phyloP scores from a whole-genome alignment of 1,284 basidiomycete genomes.

The Ceratobasidium sp. region DNA sequence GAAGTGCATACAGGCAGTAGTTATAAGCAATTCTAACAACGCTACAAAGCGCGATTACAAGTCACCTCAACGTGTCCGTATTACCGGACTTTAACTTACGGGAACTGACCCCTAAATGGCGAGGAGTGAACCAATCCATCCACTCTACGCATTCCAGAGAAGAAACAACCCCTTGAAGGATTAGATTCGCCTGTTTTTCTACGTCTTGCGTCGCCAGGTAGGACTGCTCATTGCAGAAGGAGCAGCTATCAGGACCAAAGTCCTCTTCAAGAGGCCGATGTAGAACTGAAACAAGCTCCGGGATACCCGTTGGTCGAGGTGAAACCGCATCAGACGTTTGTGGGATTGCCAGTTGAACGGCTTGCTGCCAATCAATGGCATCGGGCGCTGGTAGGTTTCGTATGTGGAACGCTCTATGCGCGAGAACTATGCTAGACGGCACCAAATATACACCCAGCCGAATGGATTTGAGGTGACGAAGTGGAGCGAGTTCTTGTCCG shows the following conservation, averaged over 20 bases:
- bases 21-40: no score
- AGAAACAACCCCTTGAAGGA: conserved; percentile 19
- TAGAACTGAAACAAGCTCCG: conserved; percentile 30
- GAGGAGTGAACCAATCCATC: conserved; percentile 42
- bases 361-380: conserved; percentile 23
- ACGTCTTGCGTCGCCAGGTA: neutral
- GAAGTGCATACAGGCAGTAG: no score
- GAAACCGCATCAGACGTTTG: neutral
- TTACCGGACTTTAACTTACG: neutral
- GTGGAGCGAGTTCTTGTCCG: conserved; percentile 29
- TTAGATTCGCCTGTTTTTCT: neutral
- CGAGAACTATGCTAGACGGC: conserved; percentile 29
- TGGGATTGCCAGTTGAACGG: neutral
- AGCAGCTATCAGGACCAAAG: conserved; percentile 10
- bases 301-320: neutral
- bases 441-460: conserved; percentile 26
- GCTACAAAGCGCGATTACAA: no score
- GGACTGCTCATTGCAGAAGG: conserved; percentile 17
- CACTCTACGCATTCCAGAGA: conserved; percentile 19
- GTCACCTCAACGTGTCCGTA: no score
- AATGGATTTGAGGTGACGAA: conserved; percentile 5
- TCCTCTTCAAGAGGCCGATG: conserved; percentile 13
- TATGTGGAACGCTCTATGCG: conserved; percentile 29
- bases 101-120: conserved; percentile 26
- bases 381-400: conserved; percentile 22